Percentiles rank a stretch among this genome's conserved stretches.
Conservation (phyloP, 495 filamentous ascomycete genomes). For the Penicillium ochrochloron region DNA sequence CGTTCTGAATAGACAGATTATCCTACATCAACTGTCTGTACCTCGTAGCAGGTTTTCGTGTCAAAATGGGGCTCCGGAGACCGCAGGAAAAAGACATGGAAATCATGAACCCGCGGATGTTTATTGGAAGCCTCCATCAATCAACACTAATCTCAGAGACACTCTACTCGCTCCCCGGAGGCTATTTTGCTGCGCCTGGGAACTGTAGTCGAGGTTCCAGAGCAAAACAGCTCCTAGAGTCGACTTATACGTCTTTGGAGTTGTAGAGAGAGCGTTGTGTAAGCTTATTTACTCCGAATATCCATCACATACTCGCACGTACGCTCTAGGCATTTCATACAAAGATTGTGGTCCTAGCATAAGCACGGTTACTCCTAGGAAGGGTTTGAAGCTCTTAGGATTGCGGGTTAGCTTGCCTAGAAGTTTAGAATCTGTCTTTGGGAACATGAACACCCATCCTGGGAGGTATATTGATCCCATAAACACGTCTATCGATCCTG, state of each 20-base stretch:
- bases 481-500: conserved; percentile 6
- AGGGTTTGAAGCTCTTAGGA: conserved; percentile 1
- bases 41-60: too few relatives aligned
- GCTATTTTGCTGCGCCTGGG: not conserved
- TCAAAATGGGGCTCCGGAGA: not conserved
- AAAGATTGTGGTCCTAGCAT: not conserved
- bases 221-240: conserved; percentile 1
- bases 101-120: not conserved
- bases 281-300: not conserved
- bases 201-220: conserved; percentile 1
- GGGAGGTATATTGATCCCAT: conserved; percentile 5
- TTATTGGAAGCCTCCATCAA: not conserved
- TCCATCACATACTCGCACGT: not conserved
- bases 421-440: conserved; percentile 2
- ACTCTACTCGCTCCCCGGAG: conserved; percentile 4
- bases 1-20: too few relatives aligned
- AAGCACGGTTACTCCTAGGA: not conserved
- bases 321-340: not conserved
- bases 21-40: too few relatives aligned
- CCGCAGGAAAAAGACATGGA: conserved; percentile 7
- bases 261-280: not conserved
- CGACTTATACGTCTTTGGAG: not conserved
- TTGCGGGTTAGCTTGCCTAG: conserved; percentile 5
- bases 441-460: conserved; percentile 3
- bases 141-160: not conserved